phyloP scores from a whole-genome alignment of 805 yeast genomes.

The Kluyveromyces lactis region DNA sequence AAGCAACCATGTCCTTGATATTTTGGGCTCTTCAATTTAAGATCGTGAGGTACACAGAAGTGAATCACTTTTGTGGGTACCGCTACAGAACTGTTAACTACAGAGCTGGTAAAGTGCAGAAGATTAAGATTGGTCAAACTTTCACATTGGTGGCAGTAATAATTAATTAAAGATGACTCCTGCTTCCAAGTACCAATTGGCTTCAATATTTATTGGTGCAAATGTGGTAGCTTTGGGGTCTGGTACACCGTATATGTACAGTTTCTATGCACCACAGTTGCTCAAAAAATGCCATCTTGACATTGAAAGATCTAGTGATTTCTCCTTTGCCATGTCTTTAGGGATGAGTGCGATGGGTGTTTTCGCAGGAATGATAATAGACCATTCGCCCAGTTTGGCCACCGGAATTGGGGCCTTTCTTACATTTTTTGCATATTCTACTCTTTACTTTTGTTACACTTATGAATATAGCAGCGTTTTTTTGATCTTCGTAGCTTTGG shows the following conservation, averaged over 20 bases:
- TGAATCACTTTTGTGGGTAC: too few relatives aligned
- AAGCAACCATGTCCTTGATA: too few relatives aligned
- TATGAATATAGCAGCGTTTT: conserved; percentile 32
- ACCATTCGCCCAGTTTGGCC: conserved; percentile 50
- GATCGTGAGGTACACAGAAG: too few relatives aligned
- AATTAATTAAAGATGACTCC: too few relatives aligned
- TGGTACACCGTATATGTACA: conserved; percentile 70
- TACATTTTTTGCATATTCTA: conserved; percentile 47
- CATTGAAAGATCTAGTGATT: conserved; percentile 52
- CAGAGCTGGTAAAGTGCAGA: too few relatives aligned
- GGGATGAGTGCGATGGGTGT: conserved; percentile 67
- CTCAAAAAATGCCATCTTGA: conserved; percentile 48
- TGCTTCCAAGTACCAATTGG: conserved; percentile 6
- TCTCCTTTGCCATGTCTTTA: conserved; percentile 52
- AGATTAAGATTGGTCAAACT: too few relatives aligned
- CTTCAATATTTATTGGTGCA: conserved; percentile 23
- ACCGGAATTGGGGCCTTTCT: conserved; percentile 46
- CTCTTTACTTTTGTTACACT: conserved; percentile 41
- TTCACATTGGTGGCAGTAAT: too few relatives aligned
- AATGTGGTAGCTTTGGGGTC: conserved; percentile 53
- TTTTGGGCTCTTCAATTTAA: too few relatives aligned
- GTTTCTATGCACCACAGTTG: conserved; percentile 70
- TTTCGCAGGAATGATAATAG: conserved; percentile 63
- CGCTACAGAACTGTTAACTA: too few relatives aligned
- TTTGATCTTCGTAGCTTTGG: conserved; percentile 41